Conservation (phyloP, 768 basidiomycete genomes). For the Podaxis pistillaris region DNA sequence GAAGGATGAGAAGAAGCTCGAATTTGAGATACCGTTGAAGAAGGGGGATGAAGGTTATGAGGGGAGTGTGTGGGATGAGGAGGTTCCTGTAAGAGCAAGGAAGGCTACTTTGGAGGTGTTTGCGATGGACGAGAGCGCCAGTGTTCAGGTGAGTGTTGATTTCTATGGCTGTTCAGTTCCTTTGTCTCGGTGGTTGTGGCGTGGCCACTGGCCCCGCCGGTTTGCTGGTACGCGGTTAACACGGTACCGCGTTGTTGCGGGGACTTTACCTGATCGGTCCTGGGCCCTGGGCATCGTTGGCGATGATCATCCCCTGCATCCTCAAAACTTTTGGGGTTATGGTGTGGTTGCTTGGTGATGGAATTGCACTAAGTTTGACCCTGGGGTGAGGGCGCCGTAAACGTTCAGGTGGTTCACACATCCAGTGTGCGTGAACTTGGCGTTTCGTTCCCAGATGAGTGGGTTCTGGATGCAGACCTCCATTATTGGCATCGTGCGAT, state of each 20-base stretch:
- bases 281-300: background rate
- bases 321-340: background rate
- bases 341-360: background rate
- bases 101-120: constrained; percentile 76
- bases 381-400: background rate
- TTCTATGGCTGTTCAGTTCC: background rate
- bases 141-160: constrained; percentile 69
- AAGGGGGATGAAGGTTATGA: constrained; percentile 29
- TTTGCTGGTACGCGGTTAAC: too few species aligned
- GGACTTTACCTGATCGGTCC: too few species aligned
- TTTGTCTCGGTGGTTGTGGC: background rate
- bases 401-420: background rate
- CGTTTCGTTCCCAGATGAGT: background rate
- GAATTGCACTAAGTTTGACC: background rate
- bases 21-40: constrained; percentile 42
- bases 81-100: constrained; percentile 52
- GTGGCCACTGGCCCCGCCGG: too few species aligned
- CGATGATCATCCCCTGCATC: background rate
- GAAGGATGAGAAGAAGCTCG: constrained; percentile 49
- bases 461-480: background rate
- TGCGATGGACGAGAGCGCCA: constrained; percentile 85
- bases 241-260: too few species aligned
- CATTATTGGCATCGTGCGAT: too few species aligned
- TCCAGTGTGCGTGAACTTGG: background rate
- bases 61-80: constrained; percentile 60